Conservation (phyloP, 1,284 basidiomycete genomes). For the Sporisorium iseilematis-ciliati region DNA sequence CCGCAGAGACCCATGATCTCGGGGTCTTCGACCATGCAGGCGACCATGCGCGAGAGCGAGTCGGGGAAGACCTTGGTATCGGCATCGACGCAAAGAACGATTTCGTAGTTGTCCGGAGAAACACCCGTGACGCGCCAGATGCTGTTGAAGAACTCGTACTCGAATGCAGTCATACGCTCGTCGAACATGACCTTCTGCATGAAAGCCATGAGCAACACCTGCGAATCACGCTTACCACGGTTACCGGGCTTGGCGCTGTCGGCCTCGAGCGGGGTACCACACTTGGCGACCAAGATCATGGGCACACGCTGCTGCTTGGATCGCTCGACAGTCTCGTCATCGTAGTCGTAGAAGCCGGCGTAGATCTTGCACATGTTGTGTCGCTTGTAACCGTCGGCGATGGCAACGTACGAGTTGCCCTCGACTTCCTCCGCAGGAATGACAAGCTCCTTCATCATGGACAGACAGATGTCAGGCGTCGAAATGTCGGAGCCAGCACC, state of each 20-base stretch:
- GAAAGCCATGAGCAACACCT: slow-evolving; percentile 77
- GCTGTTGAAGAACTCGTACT: slow-evolving; percentile 73
- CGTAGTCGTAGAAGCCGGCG: slow-evolving; percentile 97
- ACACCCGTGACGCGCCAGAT: slow-evolving; percentile 72
- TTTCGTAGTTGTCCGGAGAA: slow-evolving; percentile 71
- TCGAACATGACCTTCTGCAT: slow-evolving; percentile 73
- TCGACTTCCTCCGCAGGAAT: slow-evolving; percentile 88
- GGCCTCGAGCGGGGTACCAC: slow-evolving; percentile 78
- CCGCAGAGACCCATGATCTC: slow-evolving; percentile 73
- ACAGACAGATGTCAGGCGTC: slow-evolving; percentile 87
- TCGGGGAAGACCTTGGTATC: slow-evolving; percentile 72
- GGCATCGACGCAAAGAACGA: slow-evolving; percentile 72
- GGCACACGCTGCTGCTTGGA: slow-evolving; percentile 97
- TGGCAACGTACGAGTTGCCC: slow-evolving; percentile 95
- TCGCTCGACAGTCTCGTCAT: slow-evolving; percentile 88
- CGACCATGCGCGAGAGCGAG: slow-evolving; percentile 71
- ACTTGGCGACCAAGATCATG: slow-evolving; percentile 91
- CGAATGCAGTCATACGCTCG: slow-evolving; percentile 72
- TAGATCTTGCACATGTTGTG: slow-evolving; percentile 99
- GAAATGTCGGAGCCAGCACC: slow-evolving; percentile 73
- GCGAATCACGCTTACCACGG: slow-evolving; percentile 97
- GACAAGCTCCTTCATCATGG: slow-evolving; percentile 98
- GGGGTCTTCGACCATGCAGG: slow-evolving; percentile 72
- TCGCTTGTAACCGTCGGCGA: slow-evolving; percentile 97
- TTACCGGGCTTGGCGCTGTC: slow-evolving; percentile 95